Base-by-base conservation (phyloP, 2,329 filamentous ascomycete species). In the Fusarium staphyleae region DNA sequence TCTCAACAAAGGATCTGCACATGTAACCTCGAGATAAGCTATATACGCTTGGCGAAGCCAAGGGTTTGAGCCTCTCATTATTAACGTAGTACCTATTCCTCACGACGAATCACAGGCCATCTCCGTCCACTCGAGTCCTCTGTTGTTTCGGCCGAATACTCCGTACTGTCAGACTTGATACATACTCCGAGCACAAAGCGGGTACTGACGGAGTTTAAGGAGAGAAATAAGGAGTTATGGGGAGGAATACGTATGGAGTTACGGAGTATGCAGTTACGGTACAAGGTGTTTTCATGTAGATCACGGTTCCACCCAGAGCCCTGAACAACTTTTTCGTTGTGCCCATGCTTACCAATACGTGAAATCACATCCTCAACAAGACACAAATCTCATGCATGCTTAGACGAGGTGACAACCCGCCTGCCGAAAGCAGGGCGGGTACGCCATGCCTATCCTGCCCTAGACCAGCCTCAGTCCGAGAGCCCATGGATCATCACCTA, bases 291-390 rank as follows among this genome's bases (percentile, higher is more conserved):
- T 45, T 28, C 42, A 45, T 24, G 22, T 24, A 45, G 32, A 28
- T 35, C 42, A 6, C 42, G 13, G 33, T 26, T 16, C 42, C 32
- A 2, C 32, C 13, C 15, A 34, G 18, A 30, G 40, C 33, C 7
- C 16, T 35, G 42, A 33, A 8, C 42, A 35, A 13, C 15, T 22
- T n/a, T n/a, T 44, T 18, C 9, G 30, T 44, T 44, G 7, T 10
- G 42, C 42, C n/a, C 42, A 32, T 35, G 42, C 42, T 45, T 45
- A 45, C 43, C 43, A 46, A 46, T 36, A 19, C 4, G 19, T 4
- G 4, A 22, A 22, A 22, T 8, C 7, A 24, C 22, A 9, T 24
- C 22, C 22, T 6, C 22, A 24, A 24, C 22, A 22, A 22, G 4
- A 22, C 19, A 4, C 19, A 22, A 22, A 22, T 22, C 6, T 22